A percentile compares a stretch with the other conserved stretches of the same genome.
phyloP scores from a whole-genome alignment of 2,329 filamentous ascomycete genomes.

The Fusarium sp. region DNA sequence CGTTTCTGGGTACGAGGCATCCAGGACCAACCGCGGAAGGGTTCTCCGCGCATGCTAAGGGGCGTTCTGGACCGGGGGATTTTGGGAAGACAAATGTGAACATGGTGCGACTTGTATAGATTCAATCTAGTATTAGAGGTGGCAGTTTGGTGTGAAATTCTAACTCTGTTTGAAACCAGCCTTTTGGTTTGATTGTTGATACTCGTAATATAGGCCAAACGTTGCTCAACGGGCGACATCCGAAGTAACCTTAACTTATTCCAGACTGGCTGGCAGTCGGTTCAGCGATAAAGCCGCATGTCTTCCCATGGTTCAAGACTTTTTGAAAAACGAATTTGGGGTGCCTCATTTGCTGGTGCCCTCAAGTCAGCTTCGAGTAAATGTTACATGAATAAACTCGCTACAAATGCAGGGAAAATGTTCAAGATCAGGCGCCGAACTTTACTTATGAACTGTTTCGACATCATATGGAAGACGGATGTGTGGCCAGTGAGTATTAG shows the following conservation, averaged over 20 bases:
- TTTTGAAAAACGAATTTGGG: neutral
- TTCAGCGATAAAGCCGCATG: neutral
- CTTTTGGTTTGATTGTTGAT: neutral
- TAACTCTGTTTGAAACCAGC: slow-evolving; percentile 35
- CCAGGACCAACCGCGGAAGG: slow-evolving; percentile 39
- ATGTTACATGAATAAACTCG: neutral
- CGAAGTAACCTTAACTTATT: neutral
- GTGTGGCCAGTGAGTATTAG: neutral
- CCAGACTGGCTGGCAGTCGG: neutral
- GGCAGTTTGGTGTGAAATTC: slow-evolving; percentile 43
- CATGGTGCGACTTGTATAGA: slow-evolving; percentile 45
- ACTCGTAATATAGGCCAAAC: neutral
- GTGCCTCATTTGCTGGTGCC: neutral
- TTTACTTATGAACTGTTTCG: neutral
- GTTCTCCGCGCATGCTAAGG: slow-evolving; percentile 43
- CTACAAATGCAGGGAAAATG: neutral
- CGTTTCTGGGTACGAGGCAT: slow-evolving; percentile 44
- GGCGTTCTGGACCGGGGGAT: slow-evolving; percentile 41
- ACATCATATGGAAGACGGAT: neutral
- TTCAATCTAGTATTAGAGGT: slow-evolving; percentile 45
- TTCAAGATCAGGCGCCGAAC: neutral
- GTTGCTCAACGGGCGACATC: neutral
- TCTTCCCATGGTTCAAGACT: neutral
- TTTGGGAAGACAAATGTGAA: slow-evolving; percentile 45
- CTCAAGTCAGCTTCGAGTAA: neutral